These are phyloP conservation scores for Leccinum huronense DNA, from an alignment of 1,284 basidiomycete genomes.

Conservation along the genomic window DNA sequence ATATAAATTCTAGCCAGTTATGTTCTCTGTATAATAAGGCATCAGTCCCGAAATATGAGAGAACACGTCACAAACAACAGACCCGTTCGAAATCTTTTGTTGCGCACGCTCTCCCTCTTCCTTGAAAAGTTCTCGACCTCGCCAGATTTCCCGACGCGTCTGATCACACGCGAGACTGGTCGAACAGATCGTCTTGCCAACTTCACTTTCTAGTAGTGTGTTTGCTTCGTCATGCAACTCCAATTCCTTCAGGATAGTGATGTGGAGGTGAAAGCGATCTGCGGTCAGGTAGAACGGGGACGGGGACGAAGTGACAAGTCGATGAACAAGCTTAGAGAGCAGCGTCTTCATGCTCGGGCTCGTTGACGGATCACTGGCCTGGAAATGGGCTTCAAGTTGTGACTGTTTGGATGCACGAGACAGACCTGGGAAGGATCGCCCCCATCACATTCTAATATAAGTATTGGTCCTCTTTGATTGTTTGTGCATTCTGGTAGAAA, in stretches of 20 bases:
- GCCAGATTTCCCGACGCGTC: constrained; percentile 68
- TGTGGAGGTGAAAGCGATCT: constrained; percentile 75
- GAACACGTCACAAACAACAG: constrained; percentile 3
- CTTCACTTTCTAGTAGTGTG: constrained; percentile 64
- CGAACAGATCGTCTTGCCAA: constrained; percentile 63
- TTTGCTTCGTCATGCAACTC: constrained; percentile 67
- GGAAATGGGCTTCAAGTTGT: constrained; percentile 4
- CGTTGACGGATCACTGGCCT: constrained; percentile 67
- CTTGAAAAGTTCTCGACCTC: constrained; percentile 47
- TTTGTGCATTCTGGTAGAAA: constrained; percentile 75
- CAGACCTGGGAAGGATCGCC: constrained; percentile 69
- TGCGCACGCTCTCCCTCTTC: constrained; percentile 62
- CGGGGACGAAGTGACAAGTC: constrained; percentile 59
- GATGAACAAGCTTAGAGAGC: constrained; percentile 68
- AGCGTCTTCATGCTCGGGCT: constrained; percentile 60
- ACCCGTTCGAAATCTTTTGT: constrained; percentile 59
- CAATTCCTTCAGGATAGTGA: constrained; percentile 69
- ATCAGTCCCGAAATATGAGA: constrained; percentile 14
- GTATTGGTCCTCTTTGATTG: constrained; percentile 73
- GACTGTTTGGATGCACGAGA: constrained; percentile 5
- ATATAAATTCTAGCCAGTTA: constrained; percentile 82
- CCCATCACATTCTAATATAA: constrained; percentile 82
- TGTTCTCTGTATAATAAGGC: constrained; percentile 54
- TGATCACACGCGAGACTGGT: constrained; percentile 75
- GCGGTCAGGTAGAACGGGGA: constrained; percentile 62